Conservation (phyloP, 164 flowering plant species). For the Kalanchoe fedtschenkoi region DNA sequence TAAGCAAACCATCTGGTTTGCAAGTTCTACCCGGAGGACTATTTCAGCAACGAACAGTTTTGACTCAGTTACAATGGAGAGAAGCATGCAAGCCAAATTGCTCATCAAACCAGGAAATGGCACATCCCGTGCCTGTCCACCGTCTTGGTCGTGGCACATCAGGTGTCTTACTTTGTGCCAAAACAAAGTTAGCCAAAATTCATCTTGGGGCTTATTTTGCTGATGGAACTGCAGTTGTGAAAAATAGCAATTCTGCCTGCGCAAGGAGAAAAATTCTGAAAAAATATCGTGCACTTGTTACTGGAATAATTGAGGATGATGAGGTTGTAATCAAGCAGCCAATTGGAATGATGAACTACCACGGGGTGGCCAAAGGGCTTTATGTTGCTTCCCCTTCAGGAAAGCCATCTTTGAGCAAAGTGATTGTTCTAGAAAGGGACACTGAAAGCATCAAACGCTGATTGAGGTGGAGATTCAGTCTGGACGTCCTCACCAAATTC, state of each 20-base stretch:
- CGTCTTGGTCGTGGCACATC: slow-evolving; percentile 94
- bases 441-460: slow-evolving; percentile 29
- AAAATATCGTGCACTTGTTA: slow-evolving; percentile 66
- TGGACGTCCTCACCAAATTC: too few species aligned
- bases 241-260: slow-evolving; percentile 24
- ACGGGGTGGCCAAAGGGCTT: slow-evolving; percentile 84
- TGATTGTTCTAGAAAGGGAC: slow-evolving; percentile 56
- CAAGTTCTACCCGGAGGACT: slow-evolving; percentile 95
- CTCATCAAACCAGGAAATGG: slow-evolving; percentile 19
- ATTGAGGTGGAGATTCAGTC: slow-evolving; percentile 88
- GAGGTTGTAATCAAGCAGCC: slow-evolving; percentile 73
- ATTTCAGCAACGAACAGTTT: slow-evolving; percentile 84
- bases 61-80: slow-evolving; percentile 67
- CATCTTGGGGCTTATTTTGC: slow-evolving; percentile 76
- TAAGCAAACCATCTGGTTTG: slow-evolving; percentile 87
- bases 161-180: slow-evolving; percentile 92
- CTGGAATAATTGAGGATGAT: slow-evolving; percentile 54
- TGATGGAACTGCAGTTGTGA: slow-evolving; percentile 59
- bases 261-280: slow-evolving; percentile 45
- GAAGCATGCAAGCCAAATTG: slow-evolving; percentile 19
- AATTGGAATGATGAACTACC: slow-evolving; percentile 60
- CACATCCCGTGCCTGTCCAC: slow-evolving; percentile 79
- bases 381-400: slow-evolving; percentile 86
- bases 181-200: slow-evolving; percentile 69
- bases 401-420: slow-evolving; percentile 68